phyloP scores from a whole-genome alignment of 208 protist genomes.

The Porcisia hertigi region DNA sequence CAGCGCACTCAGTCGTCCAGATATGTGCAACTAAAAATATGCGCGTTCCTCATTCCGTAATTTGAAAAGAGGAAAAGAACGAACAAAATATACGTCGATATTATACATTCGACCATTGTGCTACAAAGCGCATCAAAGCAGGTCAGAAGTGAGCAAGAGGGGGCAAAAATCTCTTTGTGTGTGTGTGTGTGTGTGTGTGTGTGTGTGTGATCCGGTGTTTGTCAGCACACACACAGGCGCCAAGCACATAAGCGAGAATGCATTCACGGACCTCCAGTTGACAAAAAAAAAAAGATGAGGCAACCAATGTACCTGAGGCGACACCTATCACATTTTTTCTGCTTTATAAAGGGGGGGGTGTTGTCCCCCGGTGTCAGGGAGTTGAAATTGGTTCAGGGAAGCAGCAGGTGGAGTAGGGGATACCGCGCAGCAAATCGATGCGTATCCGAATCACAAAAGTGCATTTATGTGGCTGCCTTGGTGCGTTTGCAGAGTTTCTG shows the following conservation, averaged over 20 bases:
- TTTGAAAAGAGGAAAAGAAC: background rate
- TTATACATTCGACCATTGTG: background rate
- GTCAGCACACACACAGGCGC: too few species aligned
- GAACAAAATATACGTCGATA: background rate
- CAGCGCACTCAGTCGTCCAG: background rate
- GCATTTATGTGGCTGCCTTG: constrained; percentile 1
- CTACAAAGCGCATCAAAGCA: background rate
- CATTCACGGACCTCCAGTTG: background rate
- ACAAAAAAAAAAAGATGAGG: background rate
- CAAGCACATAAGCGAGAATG: background rate
- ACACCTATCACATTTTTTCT: too few species aligned
- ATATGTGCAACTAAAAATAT: background rate
- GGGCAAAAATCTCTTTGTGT: background rate
- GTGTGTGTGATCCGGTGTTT: too few species aligned
- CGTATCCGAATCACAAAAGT: background rate
- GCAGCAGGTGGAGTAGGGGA: background rate
- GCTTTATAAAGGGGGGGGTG: background rate
- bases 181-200: too few species aligned
- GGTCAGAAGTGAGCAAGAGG: background rate
- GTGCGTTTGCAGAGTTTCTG: constrained; percentile 35
- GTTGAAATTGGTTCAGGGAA: background rate
- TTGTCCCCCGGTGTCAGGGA: too few species aligned
- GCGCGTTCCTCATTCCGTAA: background rate
- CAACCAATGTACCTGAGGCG: background rate
- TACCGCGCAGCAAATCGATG: background rate